Conservation (phyloP, 441 rosid genomes). For the Codiaeum variegatum region DNA sequence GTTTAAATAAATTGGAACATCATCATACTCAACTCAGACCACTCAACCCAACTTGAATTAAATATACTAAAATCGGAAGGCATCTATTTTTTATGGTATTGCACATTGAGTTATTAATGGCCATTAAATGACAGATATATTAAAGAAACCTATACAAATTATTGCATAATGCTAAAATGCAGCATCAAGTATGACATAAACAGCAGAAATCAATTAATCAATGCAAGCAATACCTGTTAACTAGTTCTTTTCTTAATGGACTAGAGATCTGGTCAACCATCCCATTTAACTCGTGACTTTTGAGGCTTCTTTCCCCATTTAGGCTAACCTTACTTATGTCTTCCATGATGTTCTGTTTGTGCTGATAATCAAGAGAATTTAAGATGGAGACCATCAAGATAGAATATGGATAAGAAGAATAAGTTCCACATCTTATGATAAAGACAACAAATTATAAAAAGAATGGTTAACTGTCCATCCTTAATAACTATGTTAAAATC, state of each 20-base stretch:
- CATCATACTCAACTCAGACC: background rate
- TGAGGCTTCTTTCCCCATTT: conserved; percentile 37
- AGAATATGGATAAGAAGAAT: conserved; percentile 20
- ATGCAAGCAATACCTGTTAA: conserved; percentile 38
- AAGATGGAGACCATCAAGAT: conserved; percentile 25
- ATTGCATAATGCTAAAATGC: background rate
- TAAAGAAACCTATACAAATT: background rate
- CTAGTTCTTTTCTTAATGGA: conserved; percentile 45
- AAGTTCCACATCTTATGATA: conserved; percentile 5
- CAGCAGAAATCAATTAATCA: background rate
- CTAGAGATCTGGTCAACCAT: conserved; percentile 37
- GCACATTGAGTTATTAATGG: background rate
- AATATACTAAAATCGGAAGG: background rate
- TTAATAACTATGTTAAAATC: background rate
- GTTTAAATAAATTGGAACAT: background rate
- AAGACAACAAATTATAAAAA: conserved; percentile 3
- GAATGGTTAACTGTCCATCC: background rate
- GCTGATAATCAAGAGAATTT: conserved; percentile 28
- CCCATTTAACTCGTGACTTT: conserved; percentile 36
- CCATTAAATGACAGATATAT: background rate
- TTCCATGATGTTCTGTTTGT: conserved; percentile 27
- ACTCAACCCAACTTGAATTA: background rate
- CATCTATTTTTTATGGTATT: background rate
- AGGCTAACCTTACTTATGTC: conserved; percentile 26
- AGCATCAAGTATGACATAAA: conserved; percentile 4